These are phyloP conservation scores for Fagopyrum homotropicum DNA, from an alignment of 148 eudicot species.

Conservation along the genomic window DNA sequence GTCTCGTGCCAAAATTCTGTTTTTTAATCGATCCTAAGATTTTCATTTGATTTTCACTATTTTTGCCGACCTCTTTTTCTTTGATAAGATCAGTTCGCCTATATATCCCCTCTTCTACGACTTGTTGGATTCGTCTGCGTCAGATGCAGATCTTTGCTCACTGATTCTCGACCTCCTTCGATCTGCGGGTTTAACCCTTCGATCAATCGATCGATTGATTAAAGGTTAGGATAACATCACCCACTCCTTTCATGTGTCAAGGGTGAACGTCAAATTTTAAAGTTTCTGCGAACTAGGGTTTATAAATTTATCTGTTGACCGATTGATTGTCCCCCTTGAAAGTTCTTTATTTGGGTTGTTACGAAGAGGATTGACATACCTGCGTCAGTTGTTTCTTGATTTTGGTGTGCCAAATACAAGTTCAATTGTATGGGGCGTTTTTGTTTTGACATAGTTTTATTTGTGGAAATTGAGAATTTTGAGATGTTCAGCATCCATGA, in stretches of 20 bases:
- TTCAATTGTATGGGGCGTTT: not conserved
- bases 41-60: constrained; percentile 1
- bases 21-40: not conserved
- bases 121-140: not conserved
- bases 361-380: not conserved
- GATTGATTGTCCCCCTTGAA: not conserved
- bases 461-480: not conserved
- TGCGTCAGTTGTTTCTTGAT: not conserved
- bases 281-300: not conserved
- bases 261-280: not conserved
- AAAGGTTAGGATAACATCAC: not conserved
- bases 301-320: not conserved
- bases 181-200: constrained; percentile 3
- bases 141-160: constrained; percentile 13
- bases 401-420: not conserved
- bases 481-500: not conserved
- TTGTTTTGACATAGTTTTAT: not conserved
- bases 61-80: constrained; percentile 11
- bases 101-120: constrained; percentile 9
- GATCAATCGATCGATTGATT: constrained; percentile 9
- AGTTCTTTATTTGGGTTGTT: not conserved
- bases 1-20: not conserved
- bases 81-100: constrained; percentile 9
- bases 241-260: not conserved
- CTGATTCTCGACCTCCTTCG: constrained; percentile 13